Base-by-base conservation (phyloP, 1,284 basidiomycete genomes). In the Blastosporella zonata region DNA sequence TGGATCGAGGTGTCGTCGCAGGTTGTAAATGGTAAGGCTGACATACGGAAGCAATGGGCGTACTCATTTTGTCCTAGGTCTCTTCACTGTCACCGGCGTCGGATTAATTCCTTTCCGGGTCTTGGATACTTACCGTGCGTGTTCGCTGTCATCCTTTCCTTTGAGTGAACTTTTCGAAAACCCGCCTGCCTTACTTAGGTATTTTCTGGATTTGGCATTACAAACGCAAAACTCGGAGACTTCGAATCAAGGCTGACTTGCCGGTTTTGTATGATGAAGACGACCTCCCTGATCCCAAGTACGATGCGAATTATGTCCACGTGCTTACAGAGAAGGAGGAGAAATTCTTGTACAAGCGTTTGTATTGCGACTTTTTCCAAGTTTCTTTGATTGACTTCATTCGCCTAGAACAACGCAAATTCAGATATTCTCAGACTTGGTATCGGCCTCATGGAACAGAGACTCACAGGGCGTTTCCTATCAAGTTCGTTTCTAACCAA, bases 381-480 rank as follows among this genome's bases (percentile, higher is more conserved):
- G 33, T 25, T 17, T 5, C 9, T 27, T 20, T 25, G 28, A 38
- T 25, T 44, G 37, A 25, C 41, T n/a, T 37, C 15, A 29, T 21
- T 43, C 38, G 51, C 20, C 36, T 20, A 87, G 85, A 85, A 55
- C 85, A 87, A 69, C 68, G 73, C 46, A 79, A 83, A 60, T 87
- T 87, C 54, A 77, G 79, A 59, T 71, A 79, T 51, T 78, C 78
- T 37, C 81, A 90, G 67, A 92, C 89, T 0, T 95, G 91, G 89
- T 95, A 95, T 66, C 74, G 88, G 34, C 82, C 90, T 6, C 90
- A 93, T 65, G 90, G 88, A 34, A 93, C 90, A 3, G 83, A 85
- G 47, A 93, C 92, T 0, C 91, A 94, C 64, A 72, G 84, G 84
- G 90, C 90, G 4, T 93, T 93, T 64, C 85, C 87, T 5, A 87